These are phyloP conservation scores for Fusarium chuoi DNA, from an alignment of 2,329 filamentous ascomycete genomes.

Conservation along the genomic window DNA sequence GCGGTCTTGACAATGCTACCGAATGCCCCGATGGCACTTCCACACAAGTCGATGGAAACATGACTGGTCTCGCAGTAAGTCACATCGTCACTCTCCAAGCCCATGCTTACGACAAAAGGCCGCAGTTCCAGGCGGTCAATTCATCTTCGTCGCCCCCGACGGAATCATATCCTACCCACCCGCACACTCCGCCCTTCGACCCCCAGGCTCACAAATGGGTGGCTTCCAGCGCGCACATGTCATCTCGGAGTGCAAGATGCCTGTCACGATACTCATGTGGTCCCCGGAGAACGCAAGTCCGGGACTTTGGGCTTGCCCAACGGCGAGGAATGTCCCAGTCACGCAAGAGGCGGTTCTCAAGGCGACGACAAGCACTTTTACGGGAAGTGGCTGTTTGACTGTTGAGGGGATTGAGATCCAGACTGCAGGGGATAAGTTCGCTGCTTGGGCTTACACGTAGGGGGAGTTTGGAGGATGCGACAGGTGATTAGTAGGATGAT, in stretches of 20 bases:
- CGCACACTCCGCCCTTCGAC: constrained; percentile 64
- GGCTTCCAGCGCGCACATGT: constrained; percentile 56
- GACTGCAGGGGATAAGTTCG: constrained; percentile 40
- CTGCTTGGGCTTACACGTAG: constrained; percentile 55
- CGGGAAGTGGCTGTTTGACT: constrained; percentile 44
- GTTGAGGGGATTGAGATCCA: constrained; percentile 49
- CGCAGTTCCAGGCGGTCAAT: constrained; percentile 71
- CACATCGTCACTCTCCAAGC: accelerated
- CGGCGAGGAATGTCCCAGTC: constrained; percentile 15
- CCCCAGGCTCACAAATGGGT: constrained; percentile 59
- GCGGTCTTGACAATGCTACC: constrained; percentile 26
- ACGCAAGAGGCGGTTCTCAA: constrained; percentile 39
- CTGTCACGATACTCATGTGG: constrained; percentile 42
- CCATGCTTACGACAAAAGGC: constrained; percentile 47
- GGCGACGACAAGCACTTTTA: constrained; percentile 41
- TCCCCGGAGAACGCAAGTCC: constrained; percentile 28
- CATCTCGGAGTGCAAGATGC: constrained; percentile 36
- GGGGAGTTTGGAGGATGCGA: background rate
- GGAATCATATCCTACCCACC: constrained; percentile 66
- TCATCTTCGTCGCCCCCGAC: constrained; percentile 64
- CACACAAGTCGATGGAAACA: constrained; percentile 44
- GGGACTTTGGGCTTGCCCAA: constrained; percentile 46
- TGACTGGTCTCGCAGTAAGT: constrained; percentile 45
- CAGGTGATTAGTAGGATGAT: background rate
- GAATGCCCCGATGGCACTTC: constrained; percentile 43